Evolutionary conservation across 2,329 filamentous ascomycete species (phyloP).

Genomic region (Cladosporium oxysporum): DNA sequence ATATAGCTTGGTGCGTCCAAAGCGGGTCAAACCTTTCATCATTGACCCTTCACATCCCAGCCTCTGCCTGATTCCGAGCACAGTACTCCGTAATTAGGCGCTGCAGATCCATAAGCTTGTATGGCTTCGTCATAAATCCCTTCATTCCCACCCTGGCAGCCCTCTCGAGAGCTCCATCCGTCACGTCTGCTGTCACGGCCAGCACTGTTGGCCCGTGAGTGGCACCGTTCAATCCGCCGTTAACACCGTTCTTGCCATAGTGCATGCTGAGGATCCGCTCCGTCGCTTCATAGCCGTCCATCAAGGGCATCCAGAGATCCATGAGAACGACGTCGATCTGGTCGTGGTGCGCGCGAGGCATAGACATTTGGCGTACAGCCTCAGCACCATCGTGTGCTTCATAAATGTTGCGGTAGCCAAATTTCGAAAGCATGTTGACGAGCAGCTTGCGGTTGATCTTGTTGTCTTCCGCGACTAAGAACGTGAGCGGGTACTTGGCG

Average conservation of each 20-base stretch:
- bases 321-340: slow-evolving; percentile 67
- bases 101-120: slow-evolving; percentile 63
- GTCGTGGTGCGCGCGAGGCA: slow-evolving; percentile 29
- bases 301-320: slow-evolving; percentile 76
- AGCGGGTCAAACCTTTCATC: background rate
- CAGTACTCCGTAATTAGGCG: slow-evolving; percentile 57
- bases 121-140: slow-evolving; percentile 69
- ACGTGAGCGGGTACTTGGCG: slow-evolving; percentile 62
- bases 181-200: slow-evolving; percentile 68
- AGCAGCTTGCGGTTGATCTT: slow-evolving; percentile 69
- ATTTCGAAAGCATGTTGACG: slow-evolving; percentile 65
- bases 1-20: background rate
- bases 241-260: background rate
- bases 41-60: background rate
- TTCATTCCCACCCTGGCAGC: slow-evolving; percentile 65
- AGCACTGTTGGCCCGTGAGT: slow-evolving; percentile 50
- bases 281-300: slow-evolving; percentile 72
- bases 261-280: slow-evolving; percentile 60
- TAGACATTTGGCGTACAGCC: slow-evolving; percentile 61
- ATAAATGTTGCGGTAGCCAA: slow-evolving; percentile 64
- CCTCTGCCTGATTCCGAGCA: slow-evolving; percentile 18
- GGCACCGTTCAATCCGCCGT: slow-evolving; percentile 7
- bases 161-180: slow-evolving; percentile 61
- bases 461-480: slow-evolving; percentile 73
- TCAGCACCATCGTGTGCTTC: slow-evolving; percentile 70